Evolutionary conservation across 2,329 filamentous ascomycete genomes (phyloP), one percentile per base, ranked within the genome.

Genomic region (Pseudonectria foliicola): DNA sequence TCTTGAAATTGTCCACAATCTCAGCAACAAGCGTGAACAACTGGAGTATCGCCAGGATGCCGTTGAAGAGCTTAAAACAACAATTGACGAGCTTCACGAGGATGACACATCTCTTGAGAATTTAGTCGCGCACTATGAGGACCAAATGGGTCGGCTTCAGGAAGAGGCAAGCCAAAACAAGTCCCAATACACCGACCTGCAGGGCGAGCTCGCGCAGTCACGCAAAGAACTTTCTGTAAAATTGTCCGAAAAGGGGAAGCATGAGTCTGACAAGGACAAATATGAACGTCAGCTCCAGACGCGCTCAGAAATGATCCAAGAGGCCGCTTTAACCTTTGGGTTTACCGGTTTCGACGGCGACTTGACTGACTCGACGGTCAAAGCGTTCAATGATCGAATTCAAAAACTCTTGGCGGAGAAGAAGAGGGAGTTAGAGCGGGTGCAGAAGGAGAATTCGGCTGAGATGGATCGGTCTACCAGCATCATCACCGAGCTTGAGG

Each of bases 261-360:
- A 82, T 48, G 77, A 92, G 58, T 90, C 89, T 3, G 82, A 95
- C 54, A 88, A 90, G 62, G 82, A 85, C 42, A 85, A 83, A 50
- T 86, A 92, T 54, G 86, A 95, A 54, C 77, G 82, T 4, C 85
- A 95, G 45, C 57, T 95, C 4, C 68, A 77, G 47, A 68, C 75
- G 29, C 82, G 90, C 26, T 72, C 82, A 50, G 70, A 74, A 8
- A 73, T 94, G 57, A 78, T 95, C 36, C 86, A 80, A 44, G 80
- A 89, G 38, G 79, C 85, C 25, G 87, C 90, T 12, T 71, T 77
- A 29, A 71, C 70, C 16, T 85, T 95, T 58, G 80, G 77, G 39
- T 85, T 98, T 43, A 81, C 86, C 24, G 89, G 89, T 0, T 95
- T 84, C 52, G 87, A 95, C 43, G 76, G 81, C 13, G 78, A 88